Percentiles rank a stretch among this genome's conserved stretches.
phyloP scores from a whole-genome alignment of 768 basidiomycete species.

The Termitomyces sp. region DNA sequence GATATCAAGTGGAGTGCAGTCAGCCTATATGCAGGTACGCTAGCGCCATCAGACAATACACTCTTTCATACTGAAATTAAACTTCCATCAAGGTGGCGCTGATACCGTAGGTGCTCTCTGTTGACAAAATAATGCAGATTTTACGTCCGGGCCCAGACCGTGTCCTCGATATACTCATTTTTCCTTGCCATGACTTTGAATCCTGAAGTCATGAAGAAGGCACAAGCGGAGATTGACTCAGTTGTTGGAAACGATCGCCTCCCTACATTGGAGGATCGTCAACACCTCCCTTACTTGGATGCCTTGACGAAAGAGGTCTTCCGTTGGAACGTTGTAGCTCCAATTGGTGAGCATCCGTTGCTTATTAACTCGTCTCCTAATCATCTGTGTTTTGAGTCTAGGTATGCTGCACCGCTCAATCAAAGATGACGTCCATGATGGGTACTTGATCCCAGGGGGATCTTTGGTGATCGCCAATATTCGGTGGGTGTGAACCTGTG shows the following conservation, averaged over 20 bases:
- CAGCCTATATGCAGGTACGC: background rate
- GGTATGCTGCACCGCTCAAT: constrained; percentile 50
- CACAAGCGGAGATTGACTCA: background rate
- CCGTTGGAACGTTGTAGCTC: background rate
- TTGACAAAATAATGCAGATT: background rate
- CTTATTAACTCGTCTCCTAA: background rate
- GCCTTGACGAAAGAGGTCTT: background rate
- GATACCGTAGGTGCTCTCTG: background rate
- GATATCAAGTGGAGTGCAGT: background rate
- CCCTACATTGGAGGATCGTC: background rate
- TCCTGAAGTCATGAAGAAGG: background rate
- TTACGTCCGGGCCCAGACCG: background rate
- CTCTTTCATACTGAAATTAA: background rate
- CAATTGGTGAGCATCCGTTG: background rate
- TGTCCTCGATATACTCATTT: background rate
- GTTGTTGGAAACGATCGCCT: background rate
- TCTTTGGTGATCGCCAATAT: constrained; percentile 47
- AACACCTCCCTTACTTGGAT: background rate
- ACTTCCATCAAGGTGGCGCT: background rate
- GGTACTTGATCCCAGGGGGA: constrained; percentile 58
- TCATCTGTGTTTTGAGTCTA: constrained; percentile 11
- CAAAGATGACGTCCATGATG: constrained; percentile 57
- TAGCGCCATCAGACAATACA: background rate
- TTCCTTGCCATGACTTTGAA: background rate
- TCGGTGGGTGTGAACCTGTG: constrained; percentile 27